These are phyloP conservation scores for Exophiala bonariae DNA, from an alignment of 2,329 filamentous ascomycete genomes.

Conservation along the genomic window DNA sequence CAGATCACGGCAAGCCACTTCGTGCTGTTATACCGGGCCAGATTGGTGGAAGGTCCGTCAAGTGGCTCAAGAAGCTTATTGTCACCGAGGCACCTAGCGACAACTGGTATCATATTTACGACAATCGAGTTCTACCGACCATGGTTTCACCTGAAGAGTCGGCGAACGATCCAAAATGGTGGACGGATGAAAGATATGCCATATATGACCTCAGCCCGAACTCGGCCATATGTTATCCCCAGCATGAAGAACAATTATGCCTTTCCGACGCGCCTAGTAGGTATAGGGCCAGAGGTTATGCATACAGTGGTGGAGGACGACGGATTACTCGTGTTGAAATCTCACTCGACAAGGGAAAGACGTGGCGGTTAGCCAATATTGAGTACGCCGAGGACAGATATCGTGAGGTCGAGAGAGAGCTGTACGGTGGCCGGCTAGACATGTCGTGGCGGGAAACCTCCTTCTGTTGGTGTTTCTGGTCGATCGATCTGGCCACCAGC, in stretches of 20 bases:
- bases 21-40: constrained; percentile 84
- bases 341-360: constrained; percentile 77
- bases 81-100: constrained; percentile 77
- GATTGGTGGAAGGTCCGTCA: constrained; percentile 88
- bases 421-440: constrained; percentile 77
- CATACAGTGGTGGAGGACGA: constrained; percentile 84
- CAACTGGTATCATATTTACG: constrained; percentile 95
- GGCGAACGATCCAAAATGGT: constrained; percentile 70
- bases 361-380: constrained; percentile 75
- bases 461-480: constrained; percentile 95
- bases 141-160: constrained; percentile 81
- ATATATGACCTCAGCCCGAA: constrained; percentile 92
- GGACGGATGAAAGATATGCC: constrained; percentile 86
- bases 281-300: constrained; percentile 76
- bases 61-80: constrained; percentile 83
- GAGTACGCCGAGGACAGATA: constrained; percentile 86
- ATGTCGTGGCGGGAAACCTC: constrained; percentile 77
- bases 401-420: constrained; percentile 60
- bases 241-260: constrained; percentile 69
- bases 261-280: constrained; percentile 49
- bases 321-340: constrained; percentile 80
- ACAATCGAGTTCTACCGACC: constrained; percentile 86
- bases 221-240: constrained; percentile 76
- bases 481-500: constrained; percentile 63
- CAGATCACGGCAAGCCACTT: constrained; percentile 84